Conservation (phyloP, 1,284 basidiomycete species). For the Erythrobasidium hasegawianum region DNA sequence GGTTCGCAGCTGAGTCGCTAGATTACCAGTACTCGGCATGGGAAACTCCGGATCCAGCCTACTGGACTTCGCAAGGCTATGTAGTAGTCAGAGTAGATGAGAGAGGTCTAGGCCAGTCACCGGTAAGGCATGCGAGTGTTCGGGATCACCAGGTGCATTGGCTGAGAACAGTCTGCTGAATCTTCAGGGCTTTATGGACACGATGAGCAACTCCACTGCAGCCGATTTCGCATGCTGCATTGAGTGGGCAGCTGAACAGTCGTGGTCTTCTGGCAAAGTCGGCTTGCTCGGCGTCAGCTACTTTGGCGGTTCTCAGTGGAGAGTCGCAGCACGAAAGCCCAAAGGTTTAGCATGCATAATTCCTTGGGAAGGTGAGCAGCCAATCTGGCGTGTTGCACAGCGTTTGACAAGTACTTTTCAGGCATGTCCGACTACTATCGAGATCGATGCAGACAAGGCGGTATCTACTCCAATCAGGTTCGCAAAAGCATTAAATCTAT, state of each 20-base stretch:
- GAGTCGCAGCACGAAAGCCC: conserved; percentile 48
- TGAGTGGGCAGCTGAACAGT: conserved; percentile 48
- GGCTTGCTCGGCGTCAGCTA: conserved; percentile 43
- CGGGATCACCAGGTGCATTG: too few species aligned
- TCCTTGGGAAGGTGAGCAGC: conserved; percentile 46
- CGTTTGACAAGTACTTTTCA: not conserved
- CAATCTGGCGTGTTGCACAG: not conserved
- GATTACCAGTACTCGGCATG: conserved; percentile 43
- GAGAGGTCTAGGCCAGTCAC: conserved; percentile 45
- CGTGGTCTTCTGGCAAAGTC: conserved; percentile 47
- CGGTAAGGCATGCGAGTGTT: conserved; percentile 33
- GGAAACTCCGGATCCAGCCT: conserved; percentile 47
- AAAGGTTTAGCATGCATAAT: conserved; percentile 49
- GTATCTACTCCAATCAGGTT: conserved; percentile 47
- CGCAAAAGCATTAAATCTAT: too few species aligned
- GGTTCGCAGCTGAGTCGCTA: too few species aligned
- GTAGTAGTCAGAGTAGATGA: conserved; percentile 48
- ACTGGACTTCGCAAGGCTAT: conserved; percentile 48
- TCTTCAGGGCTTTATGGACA: conserved; percentile 48
- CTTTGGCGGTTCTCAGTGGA: conserved; percentile 46
- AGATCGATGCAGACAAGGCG: conserved; percentile 47
- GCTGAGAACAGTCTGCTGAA: too few species aligned
- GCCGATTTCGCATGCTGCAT: conserved; percentile 47
- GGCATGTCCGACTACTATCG: conserved; percentile 49
- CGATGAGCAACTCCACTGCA: conserved; percentile 46